Base-by-base conservation (phyloP, 2,329 filamentous ascomycete genomes). In the Colletotrichum sp. region DNA sequence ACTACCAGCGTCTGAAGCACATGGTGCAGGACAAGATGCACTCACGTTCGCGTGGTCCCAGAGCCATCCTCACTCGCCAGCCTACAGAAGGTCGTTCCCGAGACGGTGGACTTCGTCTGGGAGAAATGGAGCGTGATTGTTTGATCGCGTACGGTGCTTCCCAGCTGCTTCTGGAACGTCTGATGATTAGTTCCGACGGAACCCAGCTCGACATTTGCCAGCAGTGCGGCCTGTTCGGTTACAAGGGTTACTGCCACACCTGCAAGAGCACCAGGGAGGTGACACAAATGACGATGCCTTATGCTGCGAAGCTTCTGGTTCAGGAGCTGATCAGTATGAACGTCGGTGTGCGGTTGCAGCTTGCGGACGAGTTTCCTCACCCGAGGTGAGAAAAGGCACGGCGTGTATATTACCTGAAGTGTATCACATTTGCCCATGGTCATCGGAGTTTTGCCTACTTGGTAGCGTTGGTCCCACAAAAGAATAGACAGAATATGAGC, bases 21-120 rank as follows among this genome's bases (percentile, higher is more conserved):
- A 99, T 99, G 97, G 97, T 99, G 6, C 96, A 98, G 85, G 97
- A 99, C 84, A 99, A 99, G 88, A 98, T 99, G 97, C 97, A 99
- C 86, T 96, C 95, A 36, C 95, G 97, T 77, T 93, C 96, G 3
- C 93, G 95, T 16, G 97, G 97, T 0, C 97, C 97, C 0, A 91
- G 95, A 15, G 96, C 96, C 30, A 97, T 98, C 78, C 89, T 99
- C 30, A 99, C 97, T 1, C 93, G 97, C 12, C 97, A 99, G 84
- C 97, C 97, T 0, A 99, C 96, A 0, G 97, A 99, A 87, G 97
- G 97, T 89, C 93, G 97, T 80, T 98, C 96, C 10, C 89, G 96
- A 73, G 95, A 98, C 78, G 97, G 97, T 85, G 97, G 97, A 84
- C 89, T 99, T 58, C 93, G 97, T 83, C 88, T 99, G 61, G 97